Base-by-base conservation (phyloP, 2,329 filamentous ascomycete genomes). In the Aspergillus sp. region DNA sequence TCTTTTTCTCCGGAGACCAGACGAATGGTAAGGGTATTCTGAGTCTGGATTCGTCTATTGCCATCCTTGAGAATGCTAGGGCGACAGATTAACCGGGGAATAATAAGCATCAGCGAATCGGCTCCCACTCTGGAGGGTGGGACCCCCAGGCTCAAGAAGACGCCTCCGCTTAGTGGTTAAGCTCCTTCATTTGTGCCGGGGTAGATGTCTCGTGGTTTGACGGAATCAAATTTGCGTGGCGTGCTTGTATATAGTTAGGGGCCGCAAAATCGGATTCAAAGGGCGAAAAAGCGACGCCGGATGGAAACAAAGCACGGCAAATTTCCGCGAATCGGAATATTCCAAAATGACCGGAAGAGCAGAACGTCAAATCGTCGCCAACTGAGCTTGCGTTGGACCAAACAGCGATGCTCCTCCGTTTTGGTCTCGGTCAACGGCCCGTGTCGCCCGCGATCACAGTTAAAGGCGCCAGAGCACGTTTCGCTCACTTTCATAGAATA, bases 371-470 rank as follows among this genome's bases (percentile, higher is more conserved):
- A 43, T 43, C 11, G 27, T 52, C 37, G 25, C 40, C 50, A 8
- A 9, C 27, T 35, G 19, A 19, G 11, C 35, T 19, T 15, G n/a
- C 15, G 25, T 46, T 45, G 27, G 27, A 19, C 39, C 17, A 17
- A 43, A 37, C 31, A 39, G n/a, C 21, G 17, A 23, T 39, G 17
- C 23, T 45, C 49, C 39, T 44, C 51, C 39, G 14, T 47, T 57
- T 49, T 54, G 23, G 46, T 52, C 50, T 21, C 56, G 56, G 56
- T 12, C 17, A 31, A 50, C 56, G 50, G 50, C 6, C 56, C 56
- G 50, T 49, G 39, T 57, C 45, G 43, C 31, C 50, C 21, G 27
- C 6, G n/a, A 43, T 39, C 15, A 17, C 25, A 37, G 48, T 27
- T 52, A 41, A 37, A 47, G 37, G 25, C 8, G 12, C n/a, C 27